phyloP scores from a whole-genome alignment of 768 basidiomycete species.

The Boletus edulis region DNA sequence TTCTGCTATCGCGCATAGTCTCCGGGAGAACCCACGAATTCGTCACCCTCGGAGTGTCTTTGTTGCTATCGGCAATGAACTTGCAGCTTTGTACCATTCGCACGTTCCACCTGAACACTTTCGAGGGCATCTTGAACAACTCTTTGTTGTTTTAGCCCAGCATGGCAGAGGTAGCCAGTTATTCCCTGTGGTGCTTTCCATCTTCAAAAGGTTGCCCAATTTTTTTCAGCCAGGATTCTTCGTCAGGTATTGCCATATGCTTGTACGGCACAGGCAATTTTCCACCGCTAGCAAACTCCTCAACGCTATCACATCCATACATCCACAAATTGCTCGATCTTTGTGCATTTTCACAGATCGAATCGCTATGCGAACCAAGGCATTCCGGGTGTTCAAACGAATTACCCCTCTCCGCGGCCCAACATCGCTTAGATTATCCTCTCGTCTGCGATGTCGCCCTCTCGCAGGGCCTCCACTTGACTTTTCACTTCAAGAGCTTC shows the following conservation, averaged over 20 bases:
- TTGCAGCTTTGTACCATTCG: constrained; percentile 37
- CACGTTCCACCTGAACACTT: constrained; percentile 38
- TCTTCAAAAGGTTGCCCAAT: constrained; percentile 32
- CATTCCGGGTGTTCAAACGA: constrained; percentile 5
- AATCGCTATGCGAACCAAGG: constrained; percentile 5
- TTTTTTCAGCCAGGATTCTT: constrained; percentile 43
- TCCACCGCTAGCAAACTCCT: constrained; percentile 33
- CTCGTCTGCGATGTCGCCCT: constrained; percentile 10
- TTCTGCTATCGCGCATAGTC: constrained; percentile 35
- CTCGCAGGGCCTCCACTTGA: constrained; percentile 10
- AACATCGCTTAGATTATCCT: constrained; percentile 15
- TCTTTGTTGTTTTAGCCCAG: constrained; percentile 39
- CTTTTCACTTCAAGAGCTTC: constrained; percentile 21
- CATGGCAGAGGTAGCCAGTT: constrained; percentile 37
- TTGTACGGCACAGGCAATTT: constrained; percentile 43
- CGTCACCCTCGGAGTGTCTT: constrained; percentile 31
- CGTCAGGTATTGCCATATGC: constrained; percentile 33
- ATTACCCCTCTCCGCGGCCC: constrained; percentile 1
- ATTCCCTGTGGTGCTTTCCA: constrained; percentile 38
- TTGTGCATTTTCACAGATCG: constrained; percentile 5
- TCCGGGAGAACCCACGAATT: constrained; percentile 34
- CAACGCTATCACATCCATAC: constrained; percentile 15
- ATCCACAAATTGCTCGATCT: constrained; percentile 13
- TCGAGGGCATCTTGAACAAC: constrained; percentile 42
- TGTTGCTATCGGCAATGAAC: constrained; percentile 32